Percentiles rank a stretch among this genome's conserved stretches.
Conservation (phyloP, 495 filamentous ascomycete species). For the Annulohypoxylon stygium region DNA sequence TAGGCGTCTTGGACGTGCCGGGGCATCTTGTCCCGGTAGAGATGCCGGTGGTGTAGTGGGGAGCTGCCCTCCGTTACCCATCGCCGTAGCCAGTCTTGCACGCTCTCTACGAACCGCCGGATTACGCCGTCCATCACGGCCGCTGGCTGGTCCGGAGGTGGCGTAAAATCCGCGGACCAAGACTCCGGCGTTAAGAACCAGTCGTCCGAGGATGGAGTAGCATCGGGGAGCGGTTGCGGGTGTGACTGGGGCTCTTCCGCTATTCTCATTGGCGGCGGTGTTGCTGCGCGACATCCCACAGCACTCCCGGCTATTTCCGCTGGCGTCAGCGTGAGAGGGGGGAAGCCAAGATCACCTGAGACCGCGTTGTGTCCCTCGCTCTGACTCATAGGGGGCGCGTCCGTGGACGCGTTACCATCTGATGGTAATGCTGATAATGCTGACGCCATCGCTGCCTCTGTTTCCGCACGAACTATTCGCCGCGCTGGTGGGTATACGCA, state of each 20-base stretch:
- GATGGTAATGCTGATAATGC: slow-evolving; percentile 3
- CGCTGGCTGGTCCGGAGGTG: not conserved
- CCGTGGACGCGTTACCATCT: not conserved
- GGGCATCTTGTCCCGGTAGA: slow-evolving; percentile 42
- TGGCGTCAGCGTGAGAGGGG: slow-evolving; percentile 20
- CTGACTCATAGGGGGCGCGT: slow-evolving; percentile 1
- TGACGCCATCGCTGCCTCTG: slow-evolving; percentile 10
- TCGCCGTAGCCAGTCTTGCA: slow-evolving; percentile 40
- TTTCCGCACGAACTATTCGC: slow-evolving; percentile 15
- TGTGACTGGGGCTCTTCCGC: slow-evolving; percentile 1
- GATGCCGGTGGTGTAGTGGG: slow-evolving; percentile 41
- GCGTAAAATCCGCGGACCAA: slow-evolving; percentile 31
- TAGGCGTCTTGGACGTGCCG: slow-evolving; percentile 46
- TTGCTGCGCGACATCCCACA: not conserved
- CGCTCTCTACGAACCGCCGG: slow-evolving; percentile 36
- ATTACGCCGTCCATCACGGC: slow-evolving; percentile 18
- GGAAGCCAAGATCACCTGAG: slow-evolving; percentile 1
- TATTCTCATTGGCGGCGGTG: not conserved
- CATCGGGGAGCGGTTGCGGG: not conserved
- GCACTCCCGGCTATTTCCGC: slow-evolving; percentile 7
- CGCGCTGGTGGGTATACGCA: slow-evolving; percentile 46
- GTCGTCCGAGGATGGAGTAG: not conserved
- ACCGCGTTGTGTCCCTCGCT: not conserved
- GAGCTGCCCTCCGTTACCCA: slow-evolving; percentile 47
- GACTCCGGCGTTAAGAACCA: slow-evolving; percentile 47